Evolutionary conservation across 371 early-diverging fungal genomes (phyloP), one percentile per base, ranked within the genome.

Genomic region (Racocetra persica): DNA sequence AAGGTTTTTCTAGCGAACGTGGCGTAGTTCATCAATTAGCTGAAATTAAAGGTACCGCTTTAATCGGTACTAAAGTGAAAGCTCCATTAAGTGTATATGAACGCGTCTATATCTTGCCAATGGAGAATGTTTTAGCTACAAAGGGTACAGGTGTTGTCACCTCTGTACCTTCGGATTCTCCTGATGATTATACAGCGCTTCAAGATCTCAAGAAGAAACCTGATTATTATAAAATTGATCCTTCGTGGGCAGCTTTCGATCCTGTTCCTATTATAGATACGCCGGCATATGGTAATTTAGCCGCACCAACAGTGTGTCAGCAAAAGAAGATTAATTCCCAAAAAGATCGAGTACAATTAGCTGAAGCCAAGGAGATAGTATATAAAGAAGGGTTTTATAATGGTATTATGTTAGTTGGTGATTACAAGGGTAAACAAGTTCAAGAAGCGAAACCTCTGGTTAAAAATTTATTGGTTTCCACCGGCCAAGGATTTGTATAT

Each of bases 91-190:
- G 94, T 81, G 77, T 81, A 24, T 97, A 93, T 86, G 84, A 88
- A 52, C 84, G 89, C 41, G 95, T 99, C 54, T 99, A 95, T 84
- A 95, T 97, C 45, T 91, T 99, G 79, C 99, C 99, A 38, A 97
- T 98, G 97, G 98, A 98, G 32, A 95, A 93, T 71, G 98, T 99
- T 28, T 87, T 97, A 65, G 91, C 95, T 54, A 96, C 94, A 73
- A 99, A 96, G 92, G 99, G 99, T 83, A 99, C 99, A 6, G 99
- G 99, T 81, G 96, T 99, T 32, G 99, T 98, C 54, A 98, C 98
- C 0, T 98, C 98, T 6, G 99, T 99, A 26, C 99, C 99, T 41
- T 96, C 97, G 13, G 98, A 99, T 83, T 98, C 99, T 54, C 99
- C 99, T 20, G 98, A 97, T 84, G 99, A 99, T 88, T 98, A 87